Evolutionary conservation across 129 eudicot species (phyloP), one percentile per base, ranked within the genome.

Genomic region (Cynara cardunculus): DNA sequence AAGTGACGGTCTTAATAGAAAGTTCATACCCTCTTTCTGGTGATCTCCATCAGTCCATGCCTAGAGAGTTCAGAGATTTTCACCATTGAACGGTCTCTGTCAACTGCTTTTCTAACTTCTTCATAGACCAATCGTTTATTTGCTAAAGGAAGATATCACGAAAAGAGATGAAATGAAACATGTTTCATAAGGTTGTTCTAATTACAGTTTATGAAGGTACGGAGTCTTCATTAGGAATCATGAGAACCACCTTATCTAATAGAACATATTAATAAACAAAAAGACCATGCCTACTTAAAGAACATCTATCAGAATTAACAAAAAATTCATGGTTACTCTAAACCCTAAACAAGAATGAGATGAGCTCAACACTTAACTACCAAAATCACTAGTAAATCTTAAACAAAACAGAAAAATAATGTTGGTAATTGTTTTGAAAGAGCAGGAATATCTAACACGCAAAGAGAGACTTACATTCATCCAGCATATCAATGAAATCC

Each of bases 41-140:
- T 95, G 65, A 95, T 95, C 86, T 95, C 99, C 99, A 92, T 95
- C 27, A 95, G 90, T 77, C 97, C 99, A 41, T 95, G 87, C 84
- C 89, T 90, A 19, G 99, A 95, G 69, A 95, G 84, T 84, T 95
- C 97, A 64, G 91, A 92, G 78, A 95, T 97, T 79, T 88, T 89
- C 25, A 92, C 97, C 75, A 78, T 80, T 77, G 99, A 95, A 26
- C 97, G 92, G 80, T 95, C 99, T 82, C 97, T 92, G 84, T 84
- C 89, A 39, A 95, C 99, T 18, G 99, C 97, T 80, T 84, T 87
- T 75, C 84, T 92, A 74, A 90, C 92, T 86, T 90, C 94, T 78
- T 95, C 97, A 75, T 95, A 92, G 41, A 95, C 97, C 78, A 90
- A 77, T 75, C 93, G 86, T 78, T 90, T 95, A 84, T 91, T 87